Percentiles rank a stretch among this genome's conserved stretches.
Conservation (phyloP, 2,329 filamentous ascomycete genomes). For the Calonectria honghensis region DNA sequence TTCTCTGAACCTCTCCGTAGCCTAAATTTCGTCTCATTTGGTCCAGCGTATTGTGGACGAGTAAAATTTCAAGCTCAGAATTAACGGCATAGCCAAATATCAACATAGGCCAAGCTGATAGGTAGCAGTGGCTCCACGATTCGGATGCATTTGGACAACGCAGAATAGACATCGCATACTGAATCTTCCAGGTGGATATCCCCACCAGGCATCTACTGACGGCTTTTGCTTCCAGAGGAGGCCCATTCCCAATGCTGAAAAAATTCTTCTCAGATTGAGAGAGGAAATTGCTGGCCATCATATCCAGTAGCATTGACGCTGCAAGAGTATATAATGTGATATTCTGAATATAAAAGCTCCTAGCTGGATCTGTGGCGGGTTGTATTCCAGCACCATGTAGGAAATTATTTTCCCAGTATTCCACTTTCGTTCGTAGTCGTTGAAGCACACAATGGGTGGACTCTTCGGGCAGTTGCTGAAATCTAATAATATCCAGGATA, state of each 20-base stretch:
- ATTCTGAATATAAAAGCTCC: neutral
- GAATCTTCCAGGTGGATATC: slow-evolving; percentile 9
- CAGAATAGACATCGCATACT: slow-evolving; percentile 2
- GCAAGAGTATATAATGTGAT: slow-evolving; percentile 21
- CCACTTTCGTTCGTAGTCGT: slow-evolving; percentile 8
- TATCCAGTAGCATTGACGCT: slow-evolving; percentile 29
- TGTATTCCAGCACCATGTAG: neutral
- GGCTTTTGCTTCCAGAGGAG: neutral
- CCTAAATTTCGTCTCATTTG: neutral
- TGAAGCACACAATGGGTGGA: neutral
- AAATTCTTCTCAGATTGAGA: neutral
- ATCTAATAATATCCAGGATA: slow-evolving; percentile 27
- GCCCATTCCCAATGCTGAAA: neutral
- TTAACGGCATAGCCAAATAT: slow-evolving; percentile 37
- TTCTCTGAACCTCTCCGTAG: slow-evolving; percentile 10
- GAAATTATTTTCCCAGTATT: slow-evolving; percentile 11
- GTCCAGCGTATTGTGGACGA: neutral
- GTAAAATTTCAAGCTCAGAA: slow-evolving; percentile 26
- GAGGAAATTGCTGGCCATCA: neutral
- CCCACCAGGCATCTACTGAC: too few relatives aligned
- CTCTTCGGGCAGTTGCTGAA: neutral
- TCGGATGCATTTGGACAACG: slow-evolving; percentile 28
- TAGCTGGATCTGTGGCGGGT: neutral
- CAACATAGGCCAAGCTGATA: slow-evolving; percentile 38
- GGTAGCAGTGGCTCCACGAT: slow-evolving; percentile 28